Conservation (phyloP, 495 filamentous ascomycete genomes). For the Annulohypoxylon maeteangense region DNA sequence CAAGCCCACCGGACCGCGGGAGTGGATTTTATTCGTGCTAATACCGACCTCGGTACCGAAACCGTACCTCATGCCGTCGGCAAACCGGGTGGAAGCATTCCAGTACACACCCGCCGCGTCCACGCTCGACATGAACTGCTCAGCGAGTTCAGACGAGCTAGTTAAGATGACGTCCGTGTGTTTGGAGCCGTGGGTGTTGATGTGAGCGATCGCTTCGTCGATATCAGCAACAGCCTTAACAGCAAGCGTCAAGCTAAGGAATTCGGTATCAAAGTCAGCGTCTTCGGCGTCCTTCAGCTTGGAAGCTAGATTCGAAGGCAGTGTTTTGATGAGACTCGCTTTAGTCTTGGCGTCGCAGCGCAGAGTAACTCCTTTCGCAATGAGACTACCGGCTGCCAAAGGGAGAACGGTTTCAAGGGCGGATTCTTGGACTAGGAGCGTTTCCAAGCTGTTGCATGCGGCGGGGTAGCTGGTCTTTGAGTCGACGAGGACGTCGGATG, state of each 20-base stretch:
- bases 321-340: conserved; percentile 60
- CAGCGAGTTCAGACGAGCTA: conserved; percentile 68
- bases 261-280: conserved; percentile 87
- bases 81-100: conserved; percentile 95
- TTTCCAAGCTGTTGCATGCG: conserved; percentile 95
- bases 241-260: conserved; percentile 84
- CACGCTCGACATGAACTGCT: conserved; percentile 81
- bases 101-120: conserved; percentile 96
- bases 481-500: conserved; percentile 84
- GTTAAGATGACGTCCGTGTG: conserved; percentile 96
- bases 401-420: conserved; percentile 77
- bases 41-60: conserved; percentile 99
- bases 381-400: conserved; percentile 72
- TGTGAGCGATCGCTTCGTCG: conserved; percentile 81
- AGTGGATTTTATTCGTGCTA: conserved; percentile 98
- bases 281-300: conserved; percentile 70
- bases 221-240: conserved; percentile 79
- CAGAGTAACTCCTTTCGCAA: conserved; percentile 80
- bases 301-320: conserved; percentile 48
- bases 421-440: conserved; percentile 82
- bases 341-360: conserved; percentile 81
- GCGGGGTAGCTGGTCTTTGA: conserved; percentile 94
- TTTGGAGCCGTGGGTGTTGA: conserved; percentile 91
- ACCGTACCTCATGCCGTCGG: conserved; percentile 95
- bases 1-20: conserved; percentile 89